phyloP scores from a whole-genome alignment of 495 filamentous ascomycete species.

The Penicillium antarcticum region DNA sequence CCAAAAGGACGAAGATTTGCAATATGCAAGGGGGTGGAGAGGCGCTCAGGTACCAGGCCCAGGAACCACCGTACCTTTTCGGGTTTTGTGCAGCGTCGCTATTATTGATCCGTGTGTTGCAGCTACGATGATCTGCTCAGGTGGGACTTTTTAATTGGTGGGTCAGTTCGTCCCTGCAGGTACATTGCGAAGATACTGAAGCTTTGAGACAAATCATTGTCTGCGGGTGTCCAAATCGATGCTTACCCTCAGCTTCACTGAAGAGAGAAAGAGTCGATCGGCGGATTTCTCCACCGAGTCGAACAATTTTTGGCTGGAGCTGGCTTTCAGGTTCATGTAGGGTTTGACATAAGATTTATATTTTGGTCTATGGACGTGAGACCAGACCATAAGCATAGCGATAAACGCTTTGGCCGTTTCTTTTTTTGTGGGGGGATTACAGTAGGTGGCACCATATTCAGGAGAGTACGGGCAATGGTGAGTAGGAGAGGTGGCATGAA shows the following conservation, averaged over 20 bases:
- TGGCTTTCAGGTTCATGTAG: too few species aligned
- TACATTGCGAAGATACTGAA: neutral
- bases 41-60: constrained; percentile 2
- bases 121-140: neutral
- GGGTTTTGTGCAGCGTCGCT: neutral
- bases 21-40: constrained; percentile 20
- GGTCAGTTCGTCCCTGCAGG: constrained; percentile 4
- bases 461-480: too few species aligned
- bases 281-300: too few species aligned
- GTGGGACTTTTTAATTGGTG: neutral
- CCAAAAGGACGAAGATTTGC: too few species aligned
- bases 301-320: too few species aligned
- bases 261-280: too few species aligned
- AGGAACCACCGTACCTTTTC: neutral
- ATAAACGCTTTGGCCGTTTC: too few species aligned
- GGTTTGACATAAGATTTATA: too few species aligned
- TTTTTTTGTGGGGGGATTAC: too few species aligned
- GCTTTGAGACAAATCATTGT: constrained; percentile 4
- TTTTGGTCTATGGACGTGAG: too few species aligned
- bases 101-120: constrained; percentile 4
- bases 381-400: too few species aligned
- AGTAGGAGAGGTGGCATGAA: neutral
- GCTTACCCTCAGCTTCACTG: neutral
- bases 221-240: neutral
- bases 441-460: too few species aligned